phyloP scores from a whole-genome alignment of 1,284 basidiomycete genomes.

The Vanrija humicola region DNA sequence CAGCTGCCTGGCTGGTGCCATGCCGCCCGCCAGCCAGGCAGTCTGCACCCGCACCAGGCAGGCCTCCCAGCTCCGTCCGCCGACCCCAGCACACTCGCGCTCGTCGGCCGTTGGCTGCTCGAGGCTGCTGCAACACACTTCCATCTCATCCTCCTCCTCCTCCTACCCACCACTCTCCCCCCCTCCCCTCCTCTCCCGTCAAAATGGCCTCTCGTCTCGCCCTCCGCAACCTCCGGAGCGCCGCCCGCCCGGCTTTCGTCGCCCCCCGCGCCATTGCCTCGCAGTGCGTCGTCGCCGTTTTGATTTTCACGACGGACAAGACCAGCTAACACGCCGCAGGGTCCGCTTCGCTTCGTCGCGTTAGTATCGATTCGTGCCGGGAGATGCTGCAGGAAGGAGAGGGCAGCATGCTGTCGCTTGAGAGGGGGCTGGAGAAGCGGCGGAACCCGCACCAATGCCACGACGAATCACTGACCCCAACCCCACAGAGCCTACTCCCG shows the following conservation, averaged over 20 bases:
- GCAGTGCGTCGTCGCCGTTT: slow-evolving; percentile 21
- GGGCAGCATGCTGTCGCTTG: not conserved
- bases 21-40: not conserved
- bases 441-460: not conserved
- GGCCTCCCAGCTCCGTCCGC: not conserved
- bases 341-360: slow-evolving; percentile 43
- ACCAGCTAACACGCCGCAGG: slow-evolving; percentile 13
- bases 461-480: not conserved
- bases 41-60: not conserved
- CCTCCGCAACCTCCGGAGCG: slow-evolving; percentile 45
- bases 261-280: slow-evolving; percentile 39
- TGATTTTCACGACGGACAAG: not conserved
- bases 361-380: slow-evolving; percentile 18
- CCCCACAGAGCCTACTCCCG: slow-evolving; percentile 57
- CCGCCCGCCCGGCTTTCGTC: slow-evolving; percentile 35
- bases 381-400: not conserved
- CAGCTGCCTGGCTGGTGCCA: not conserved
- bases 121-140: not conserved
- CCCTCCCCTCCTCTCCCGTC: slow-evolving; percentile 16
- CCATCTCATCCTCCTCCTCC: slow-evolving; percentile 1
- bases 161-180: slow-evolving; percentile 8
- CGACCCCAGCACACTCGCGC: slow-evolving; percentile 3
- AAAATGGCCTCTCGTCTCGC: slow-evolving; percentile 51
- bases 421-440: not conserved
- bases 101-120: not conserved